A percentile compares a stretch with the other conserved stretches of the same genome.
Evolutionary conservation across 1,284 basidiomycete genomes (phyloP).

Genomic region (Malassezia arunalokei): DNA sequence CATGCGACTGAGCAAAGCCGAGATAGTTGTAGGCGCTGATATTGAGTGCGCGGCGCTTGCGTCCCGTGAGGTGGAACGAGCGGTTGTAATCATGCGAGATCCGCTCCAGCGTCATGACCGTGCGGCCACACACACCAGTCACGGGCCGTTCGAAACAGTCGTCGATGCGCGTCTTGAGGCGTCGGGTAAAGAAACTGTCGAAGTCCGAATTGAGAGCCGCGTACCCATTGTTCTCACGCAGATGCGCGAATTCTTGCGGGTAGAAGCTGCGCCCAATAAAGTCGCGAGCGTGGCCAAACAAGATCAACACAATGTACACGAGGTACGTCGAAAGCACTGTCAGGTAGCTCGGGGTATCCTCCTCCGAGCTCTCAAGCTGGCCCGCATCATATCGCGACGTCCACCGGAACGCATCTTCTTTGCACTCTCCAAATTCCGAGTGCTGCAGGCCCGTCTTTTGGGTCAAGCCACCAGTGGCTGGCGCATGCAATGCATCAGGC

Average conservation of each 20-base stretch:
- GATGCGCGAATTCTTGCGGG: constrained; percentile 61
- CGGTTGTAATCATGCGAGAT: constrained; percentile 69
- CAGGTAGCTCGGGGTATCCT: constrained; percentile 72
- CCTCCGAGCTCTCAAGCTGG: constrained; percentile 41
- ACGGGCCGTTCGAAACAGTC: constrained; percentile 89
- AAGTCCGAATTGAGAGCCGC: constrained; percentile 95
- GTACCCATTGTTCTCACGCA: constrained; percentile 51
- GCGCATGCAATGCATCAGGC: not conserved
- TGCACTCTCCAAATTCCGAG: constrained; percentile 74
- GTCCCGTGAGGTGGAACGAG: constrained; percentile 67
- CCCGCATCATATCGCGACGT: constrained; percentile 53
- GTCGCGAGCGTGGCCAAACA: constrained; percentile 82
- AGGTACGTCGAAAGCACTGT: constrained; percentile 83
- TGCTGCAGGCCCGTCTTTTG: constrained; percentile 48
- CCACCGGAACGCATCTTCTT: constrained; percentile 59
- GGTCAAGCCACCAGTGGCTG: not conserved
- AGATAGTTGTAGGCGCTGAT: constrained; percentile 99
- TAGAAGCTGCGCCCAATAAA: constrained; percentile 81
- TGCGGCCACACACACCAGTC: constrained; percentile 88
- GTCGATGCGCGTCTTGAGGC: constrained; percentile 83
- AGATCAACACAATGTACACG: constrained; percentile 51
- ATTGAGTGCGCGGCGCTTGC: constrained; percentile 74
- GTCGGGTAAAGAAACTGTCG: constrained; percentile 96
- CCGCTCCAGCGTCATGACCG: constrained; percentile 75
- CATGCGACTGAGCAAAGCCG: constrained; percentile 86